Conservation (phyloP, 768 basidiomycete species). For the Termitomyces sp. region DNA sequence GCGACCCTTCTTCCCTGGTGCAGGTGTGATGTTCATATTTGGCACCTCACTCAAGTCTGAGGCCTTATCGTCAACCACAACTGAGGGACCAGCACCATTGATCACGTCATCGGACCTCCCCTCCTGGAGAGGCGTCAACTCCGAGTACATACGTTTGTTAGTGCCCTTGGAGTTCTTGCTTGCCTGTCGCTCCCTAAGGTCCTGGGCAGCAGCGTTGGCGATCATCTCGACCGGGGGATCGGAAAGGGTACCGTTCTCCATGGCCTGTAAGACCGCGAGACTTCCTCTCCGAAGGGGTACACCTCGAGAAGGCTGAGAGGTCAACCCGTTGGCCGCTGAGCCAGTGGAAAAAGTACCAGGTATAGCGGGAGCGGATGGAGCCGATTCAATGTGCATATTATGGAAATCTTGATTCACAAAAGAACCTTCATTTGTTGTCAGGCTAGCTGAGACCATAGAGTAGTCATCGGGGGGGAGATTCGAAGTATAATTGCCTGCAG, state of each 20-base stretch:
- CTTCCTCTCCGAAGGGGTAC: conserved; percentile 43
- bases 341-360: conserved; percentile 11
- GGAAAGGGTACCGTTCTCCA: conserved; percentile 34
- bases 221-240: conserved; percentile 60
- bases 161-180: conserved; percentile 18
- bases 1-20: conserved; percentile 7
- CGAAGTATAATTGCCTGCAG: background rate
- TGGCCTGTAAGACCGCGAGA: conserved; percentile 41
- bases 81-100: conserved; percentile 7
- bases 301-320: conserved; percentile 22
- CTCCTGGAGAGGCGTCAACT: conserved; percentile 40
- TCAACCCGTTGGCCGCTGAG: conserved; percentile 7
- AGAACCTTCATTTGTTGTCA: conserved; percentile 8
- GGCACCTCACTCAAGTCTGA: conserved; percentile 1
- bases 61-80: background rate
- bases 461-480: conserved; percentile 13
- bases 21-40: background rate
- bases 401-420: conserved; percentile 26
- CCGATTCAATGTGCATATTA: conserved; percentile 26
- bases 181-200: conserved; percentile 14
- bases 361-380: conserved; percentile 4
- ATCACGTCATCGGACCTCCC: conserved; percentile 17
- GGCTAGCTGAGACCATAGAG: conserved; percentile 18
- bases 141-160: conserved; percentile 37
- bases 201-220: conserved; percentile 27